phyloP scores from a whole-genome alignment of 371 early-diverging fungal genomes.

The Dinochytrium kinnereticum region DNA sequence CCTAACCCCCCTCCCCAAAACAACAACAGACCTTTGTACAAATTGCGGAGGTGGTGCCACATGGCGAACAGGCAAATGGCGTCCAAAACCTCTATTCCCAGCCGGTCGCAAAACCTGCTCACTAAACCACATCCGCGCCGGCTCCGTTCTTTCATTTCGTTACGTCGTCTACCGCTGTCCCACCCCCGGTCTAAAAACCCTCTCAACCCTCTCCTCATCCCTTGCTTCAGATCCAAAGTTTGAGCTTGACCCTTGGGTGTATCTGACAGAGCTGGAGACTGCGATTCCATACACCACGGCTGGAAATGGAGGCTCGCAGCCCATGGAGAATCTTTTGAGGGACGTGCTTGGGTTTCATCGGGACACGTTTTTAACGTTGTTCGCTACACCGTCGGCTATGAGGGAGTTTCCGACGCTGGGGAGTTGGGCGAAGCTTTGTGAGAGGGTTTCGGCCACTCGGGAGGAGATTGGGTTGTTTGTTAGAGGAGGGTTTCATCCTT shows the following conservation, averaged over 20 bases:
- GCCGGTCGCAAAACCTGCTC: conserved; percentile 4
- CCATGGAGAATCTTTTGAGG: background rate
- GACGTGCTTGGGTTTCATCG: conserved; percentile 9
- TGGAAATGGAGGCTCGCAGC: background rate
- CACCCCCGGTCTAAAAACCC: background rate
- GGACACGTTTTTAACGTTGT: conserved; percentile 15
- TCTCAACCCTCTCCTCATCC: background rate
- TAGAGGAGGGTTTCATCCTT: conserved; percentile 4
- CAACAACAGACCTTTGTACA: conserved; percentile 14
- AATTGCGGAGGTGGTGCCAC: conserved; percentile 22
- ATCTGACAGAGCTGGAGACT: background rate
- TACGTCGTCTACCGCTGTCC: conserved; percentile 12
- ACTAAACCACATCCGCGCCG: conserved; percentile 18
- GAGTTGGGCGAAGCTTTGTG: background rate
- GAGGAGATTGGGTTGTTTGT: background rate
- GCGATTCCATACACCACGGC: background rate
- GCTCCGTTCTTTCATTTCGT: conserved; percentile 1
- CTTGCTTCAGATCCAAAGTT: background rate
- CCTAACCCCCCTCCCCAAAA: too few relatives aligned
- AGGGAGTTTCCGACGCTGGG: conserved; percentile 15
- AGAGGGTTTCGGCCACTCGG: background rate
- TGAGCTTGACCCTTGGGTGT: background rate
- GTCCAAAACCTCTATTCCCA: conserved; percentile 17
- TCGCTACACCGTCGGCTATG: conserved; percentile 8
- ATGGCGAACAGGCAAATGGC: conserved; percentile 19